phyloP scores from a whole-genome alignment of 139 green algal genomes.

The Chlorella vulgaris region DNA sequence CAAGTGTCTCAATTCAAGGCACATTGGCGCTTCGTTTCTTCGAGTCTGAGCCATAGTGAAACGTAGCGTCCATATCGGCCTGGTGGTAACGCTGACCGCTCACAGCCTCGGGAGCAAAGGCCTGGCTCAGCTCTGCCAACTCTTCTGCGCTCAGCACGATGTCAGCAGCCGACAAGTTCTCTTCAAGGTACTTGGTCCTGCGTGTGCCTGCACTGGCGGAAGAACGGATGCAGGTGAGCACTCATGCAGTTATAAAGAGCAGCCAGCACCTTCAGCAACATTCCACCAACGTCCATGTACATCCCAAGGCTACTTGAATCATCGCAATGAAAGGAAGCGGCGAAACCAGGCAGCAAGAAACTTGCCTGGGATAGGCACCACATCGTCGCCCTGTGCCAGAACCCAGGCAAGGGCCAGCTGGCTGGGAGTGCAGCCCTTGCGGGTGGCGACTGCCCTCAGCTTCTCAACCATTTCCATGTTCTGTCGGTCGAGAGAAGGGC shows the following conservation, averaged over 20 bases:
- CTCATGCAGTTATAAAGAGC: neutral
- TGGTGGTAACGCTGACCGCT: no score
- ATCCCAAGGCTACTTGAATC: neutral
- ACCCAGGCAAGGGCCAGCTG: constrained; percentile 86
- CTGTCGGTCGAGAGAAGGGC: constrained; percentile 48
- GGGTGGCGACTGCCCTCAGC: constrained; percentile 54
- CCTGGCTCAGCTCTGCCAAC: constrained; percentile 40
- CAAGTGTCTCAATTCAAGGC: no score
- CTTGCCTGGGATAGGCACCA: constrained; percentile 70
- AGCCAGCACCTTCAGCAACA: neutral
- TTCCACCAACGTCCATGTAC: neutral
- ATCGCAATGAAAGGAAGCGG: neutral
- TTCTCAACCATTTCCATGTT: constrained; percentile 72
- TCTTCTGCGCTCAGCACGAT: constrained; percentile 50
- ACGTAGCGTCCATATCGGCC: no score
- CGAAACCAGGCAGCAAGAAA: neutral
- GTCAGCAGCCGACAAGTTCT: constrained; percentile 39
- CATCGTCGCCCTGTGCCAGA: constrained; percentile 64
- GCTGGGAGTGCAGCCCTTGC: constrained; percentile 65
- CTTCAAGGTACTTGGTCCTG: constrained; percentile 25
- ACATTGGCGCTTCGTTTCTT: no score
- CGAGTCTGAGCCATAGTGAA: no score
- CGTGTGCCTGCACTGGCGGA: constrained; percentile 50
- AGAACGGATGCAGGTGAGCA: neutral
- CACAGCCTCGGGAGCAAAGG: neutral